phyloP scores from a whole-genome alignment of 2,329 filamentous ascomycete genomes.

The Clarireedia homoeocarpa region DNA sequence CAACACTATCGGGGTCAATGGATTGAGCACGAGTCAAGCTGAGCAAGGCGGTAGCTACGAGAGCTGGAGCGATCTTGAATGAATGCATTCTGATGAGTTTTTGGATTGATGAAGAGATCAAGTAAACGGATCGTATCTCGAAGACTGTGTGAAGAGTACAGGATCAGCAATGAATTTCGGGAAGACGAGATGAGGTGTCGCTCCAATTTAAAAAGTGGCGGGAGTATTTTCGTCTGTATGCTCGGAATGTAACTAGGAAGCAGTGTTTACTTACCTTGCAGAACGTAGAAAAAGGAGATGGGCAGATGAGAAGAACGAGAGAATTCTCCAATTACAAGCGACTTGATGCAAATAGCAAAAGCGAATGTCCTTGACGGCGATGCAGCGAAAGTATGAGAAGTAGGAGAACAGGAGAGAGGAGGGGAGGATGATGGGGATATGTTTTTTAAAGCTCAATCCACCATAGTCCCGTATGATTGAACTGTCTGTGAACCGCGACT shows the following conservation, averaged over 20 bases:
- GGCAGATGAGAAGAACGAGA: neutral
- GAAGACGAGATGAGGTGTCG: neutral
- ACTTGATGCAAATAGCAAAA: neutral
- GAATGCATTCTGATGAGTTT: conserved; percentile 40
- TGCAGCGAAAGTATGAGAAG: neutral
- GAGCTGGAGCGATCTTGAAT: conserved; percentile 35
- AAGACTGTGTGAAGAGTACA: neutral
- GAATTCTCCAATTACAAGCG: neutral
- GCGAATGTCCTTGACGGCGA: neutral
- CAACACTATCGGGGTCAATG: conserved; percentile 56
- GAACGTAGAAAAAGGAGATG: neutral
- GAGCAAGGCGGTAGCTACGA: conserved; percentile 43
- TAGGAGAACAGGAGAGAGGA: neutral
- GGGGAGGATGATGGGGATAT: neutral
- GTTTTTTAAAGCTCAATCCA: no score
- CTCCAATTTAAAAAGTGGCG: conserved; percentile 8
- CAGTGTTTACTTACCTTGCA: conserved; percentile 6
- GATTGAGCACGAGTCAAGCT: conserved; percentile 42
- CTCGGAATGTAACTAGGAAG: conserved; percentile 8
- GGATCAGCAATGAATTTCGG: neutral
- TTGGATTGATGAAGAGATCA: neutral
- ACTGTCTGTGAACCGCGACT: neutral
- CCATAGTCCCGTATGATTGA: no score
- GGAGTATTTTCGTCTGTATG: conserved; percentile 1
- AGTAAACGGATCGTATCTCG: neutral